Conservation (phyloP, 106 monocot genomes). For the Alisma plantagoaquatica region DNA sequence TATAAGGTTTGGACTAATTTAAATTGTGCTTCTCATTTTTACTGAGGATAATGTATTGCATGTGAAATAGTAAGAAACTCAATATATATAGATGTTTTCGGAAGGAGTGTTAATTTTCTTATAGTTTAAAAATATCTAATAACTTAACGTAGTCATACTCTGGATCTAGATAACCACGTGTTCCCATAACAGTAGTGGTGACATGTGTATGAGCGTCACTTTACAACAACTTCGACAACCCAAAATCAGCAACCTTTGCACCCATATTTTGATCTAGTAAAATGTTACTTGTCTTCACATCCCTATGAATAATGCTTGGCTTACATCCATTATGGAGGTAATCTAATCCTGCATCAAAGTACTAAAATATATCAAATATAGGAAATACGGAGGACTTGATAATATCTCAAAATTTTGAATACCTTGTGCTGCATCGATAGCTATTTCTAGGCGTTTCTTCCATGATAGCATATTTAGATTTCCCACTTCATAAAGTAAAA, state of each 20-base stretch:
- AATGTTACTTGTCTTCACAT: constrained; percentile 44
- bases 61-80: background rate
- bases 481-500: background rate
- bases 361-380: no score
- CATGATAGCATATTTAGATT: background rate
- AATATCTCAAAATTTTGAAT: background rate
- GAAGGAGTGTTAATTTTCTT: constrained; percentile 8
- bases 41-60: background rate
- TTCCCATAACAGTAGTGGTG: background rate
- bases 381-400: background rate
- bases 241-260: constrained; percentile 40
- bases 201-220: background rate
- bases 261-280: constrained; percentile 21
- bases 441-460: constrained; percentile 2
- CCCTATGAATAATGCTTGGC: constrained; percentile 35
- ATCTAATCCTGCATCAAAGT: constrained; percentile 17
- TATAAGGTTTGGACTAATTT: background rate
- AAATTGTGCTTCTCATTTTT: background rate
- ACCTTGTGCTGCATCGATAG: constrained; percentile 7
- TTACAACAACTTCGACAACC: constrained; percentile 16
- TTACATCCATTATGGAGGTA: constrained; percentile 30
- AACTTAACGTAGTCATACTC: constrained; percentile 51
- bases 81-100: constrained; percentile 3
- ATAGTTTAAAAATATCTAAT: background rate
- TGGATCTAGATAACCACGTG: constrained; percentile 15